Evolutionary conservation across 2,329 filamentous ascomycete genomes (phyloP).

Genomic region (Monilinia laxa): DNA sequence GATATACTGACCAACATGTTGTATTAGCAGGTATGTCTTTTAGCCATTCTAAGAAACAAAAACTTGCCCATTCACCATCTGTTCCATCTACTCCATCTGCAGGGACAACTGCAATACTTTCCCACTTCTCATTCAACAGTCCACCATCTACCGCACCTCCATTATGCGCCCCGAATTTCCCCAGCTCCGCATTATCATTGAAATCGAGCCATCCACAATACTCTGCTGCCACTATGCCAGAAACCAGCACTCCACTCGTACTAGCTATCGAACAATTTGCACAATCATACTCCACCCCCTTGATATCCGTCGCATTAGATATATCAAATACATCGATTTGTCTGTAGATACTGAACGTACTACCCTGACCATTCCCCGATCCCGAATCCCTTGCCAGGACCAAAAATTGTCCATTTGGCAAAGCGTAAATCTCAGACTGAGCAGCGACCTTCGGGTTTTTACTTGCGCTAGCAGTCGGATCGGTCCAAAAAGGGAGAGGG

Average conservation of each 20-base stretch:
- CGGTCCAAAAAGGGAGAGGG: constrained; percentile 58
- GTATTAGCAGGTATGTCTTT: background rate
- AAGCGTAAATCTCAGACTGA: constrained; percentile 67
- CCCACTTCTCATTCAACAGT: constrained; percentile 76
- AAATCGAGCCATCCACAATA: constrained; percentile 69
- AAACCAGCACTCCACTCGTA: constrained; percentile 52
- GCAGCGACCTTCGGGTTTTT: constrained; percentile 57
- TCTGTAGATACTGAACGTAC: constrained; percentile 59
- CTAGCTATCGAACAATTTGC: constrained; percentile 41
- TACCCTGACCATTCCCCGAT: constrained; percentile 56
- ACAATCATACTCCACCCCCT: constrained; percentile 45
- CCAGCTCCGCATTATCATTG: constrained; percentile 64
- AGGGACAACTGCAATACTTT: constrained; percentile 63
- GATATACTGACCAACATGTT: constrained; percentile 47
- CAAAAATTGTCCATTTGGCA: constrained; percentile 64
- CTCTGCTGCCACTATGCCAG: constrained; percentile 54
- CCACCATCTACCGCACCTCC: constrained; percentile 58
- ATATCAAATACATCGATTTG: constrained; percentile 70
- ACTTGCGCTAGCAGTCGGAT: constrained; percentile 45
- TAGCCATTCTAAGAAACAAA: background rate
- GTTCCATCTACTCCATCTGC: constrained; percentile 48
- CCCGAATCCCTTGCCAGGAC: constrained; percentile 63
- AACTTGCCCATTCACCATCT: constrained; percentile 54
- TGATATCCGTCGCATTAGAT: constrained; percentile 59
- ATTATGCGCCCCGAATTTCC: constrained; percentile 66